Percentiles rank a stretch among this genome's conserved stretches.
Conservation (phyloP, 371 early-diverging fungal genomes). For the Mortierella sp. region DNA sequence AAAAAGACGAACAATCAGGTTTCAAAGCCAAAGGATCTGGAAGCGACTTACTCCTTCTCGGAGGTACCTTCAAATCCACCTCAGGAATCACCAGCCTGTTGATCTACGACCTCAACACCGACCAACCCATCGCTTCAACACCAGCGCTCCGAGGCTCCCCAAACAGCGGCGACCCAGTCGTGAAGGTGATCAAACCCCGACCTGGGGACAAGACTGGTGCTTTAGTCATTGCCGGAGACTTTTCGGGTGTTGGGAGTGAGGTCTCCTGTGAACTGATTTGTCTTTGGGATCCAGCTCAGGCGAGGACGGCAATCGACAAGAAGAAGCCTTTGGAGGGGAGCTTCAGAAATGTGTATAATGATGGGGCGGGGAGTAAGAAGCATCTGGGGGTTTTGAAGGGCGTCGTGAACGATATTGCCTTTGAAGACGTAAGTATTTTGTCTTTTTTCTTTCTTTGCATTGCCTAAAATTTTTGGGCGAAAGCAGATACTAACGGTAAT, state of each 20-base stretch:
- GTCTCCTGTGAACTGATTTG: conserved; percentile 66
- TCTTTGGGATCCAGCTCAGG: conserved; percentile 39
- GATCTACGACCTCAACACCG: conserved; percentile 58
- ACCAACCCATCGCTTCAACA: conserved; percentile 13
- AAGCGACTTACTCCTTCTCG: conserved; percentile 64
- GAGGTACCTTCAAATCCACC: conserved; percentile 59
- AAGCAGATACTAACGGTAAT: not conserved
- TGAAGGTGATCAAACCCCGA: conserved; percentile 62
- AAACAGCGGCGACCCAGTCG: conserved; percentile 20
- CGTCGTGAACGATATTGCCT: conserved; percentile 65
- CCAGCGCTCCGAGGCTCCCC: conserved; percentile 13
- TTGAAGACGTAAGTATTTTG: conserved; percentile 60
- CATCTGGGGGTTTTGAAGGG: conserved; percentile 55
- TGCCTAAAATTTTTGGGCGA: not conserved
- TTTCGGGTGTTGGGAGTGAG: conserved; percentile 62
- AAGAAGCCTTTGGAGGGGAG: conserved; percentile 26
- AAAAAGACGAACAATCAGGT: conserved; percentile 36
- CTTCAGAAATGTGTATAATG: conserved; percentile 52
- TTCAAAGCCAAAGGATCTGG: conserved; percentile 8
- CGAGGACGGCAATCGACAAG: conserved; percentile 30
- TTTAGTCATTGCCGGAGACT: conserved; percentile 70
- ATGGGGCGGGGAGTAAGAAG: conserved; percentile 31
- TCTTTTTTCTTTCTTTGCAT: not conserved
- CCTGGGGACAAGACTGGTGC: conserved; percentile 23
- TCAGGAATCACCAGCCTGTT: conserved; percentile 37